Evolutionary conservation across 176 grass and related monocot genomes (phyloP).

Genomic region (Aechmea fasciata): DNA sequence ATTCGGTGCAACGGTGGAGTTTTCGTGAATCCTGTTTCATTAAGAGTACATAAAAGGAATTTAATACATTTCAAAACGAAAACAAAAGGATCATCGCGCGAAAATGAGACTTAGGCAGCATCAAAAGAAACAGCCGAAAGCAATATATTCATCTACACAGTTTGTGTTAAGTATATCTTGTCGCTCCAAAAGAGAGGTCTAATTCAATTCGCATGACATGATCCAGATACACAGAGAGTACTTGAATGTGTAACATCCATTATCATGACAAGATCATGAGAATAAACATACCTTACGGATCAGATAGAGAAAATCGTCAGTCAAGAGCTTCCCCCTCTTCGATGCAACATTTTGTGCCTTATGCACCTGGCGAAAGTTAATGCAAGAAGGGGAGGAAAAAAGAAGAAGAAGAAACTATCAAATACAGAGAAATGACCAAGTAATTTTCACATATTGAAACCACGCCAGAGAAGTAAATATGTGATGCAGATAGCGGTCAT

Average conservation of each 20-base stretch:
- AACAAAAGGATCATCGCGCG: not conserved
- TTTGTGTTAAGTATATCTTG: not conserved
- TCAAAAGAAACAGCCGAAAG: not conserved
- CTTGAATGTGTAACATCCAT: not conserved
- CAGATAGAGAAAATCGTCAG: conserved; percentile 96
- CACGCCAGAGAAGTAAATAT: too few relatives aligned
- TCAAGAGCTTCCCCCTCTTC: conserved; percentile 89
- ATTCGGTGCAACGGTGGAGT: conserved; percentile 64
- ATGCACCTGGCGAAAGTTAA: conserved; percentile 52
- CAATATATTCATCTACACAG: not conserved
- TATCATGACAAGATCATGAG: not conserved
- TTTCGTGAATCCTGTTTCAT: conserved; percentile 56
- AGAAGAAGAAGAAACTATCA: not conserved
- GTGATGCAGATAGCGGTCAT: too few relatives aligned
- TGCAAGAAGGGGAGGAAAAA: too few relatives aligned
- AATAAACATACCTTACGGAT: conserved; percentile 57
- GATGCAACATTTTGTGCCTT: conserved; percentile 86
- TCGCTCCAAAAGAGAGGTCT: not conserved
- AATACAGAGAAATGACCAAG: not conserved
- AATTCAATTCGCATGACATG: not conserved
- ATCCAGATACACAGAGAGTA: not conserved
- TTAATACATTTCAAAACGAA: not conserved
- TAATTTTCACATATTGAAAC: not conserved
- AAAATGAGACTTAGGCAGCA: not conserved
- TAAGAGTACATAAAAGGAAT: not conserved